phyloP scores from a whole-genome alignment of 495 filamentous ascomycete species.

The Hypoxylon rickii region DNA sequence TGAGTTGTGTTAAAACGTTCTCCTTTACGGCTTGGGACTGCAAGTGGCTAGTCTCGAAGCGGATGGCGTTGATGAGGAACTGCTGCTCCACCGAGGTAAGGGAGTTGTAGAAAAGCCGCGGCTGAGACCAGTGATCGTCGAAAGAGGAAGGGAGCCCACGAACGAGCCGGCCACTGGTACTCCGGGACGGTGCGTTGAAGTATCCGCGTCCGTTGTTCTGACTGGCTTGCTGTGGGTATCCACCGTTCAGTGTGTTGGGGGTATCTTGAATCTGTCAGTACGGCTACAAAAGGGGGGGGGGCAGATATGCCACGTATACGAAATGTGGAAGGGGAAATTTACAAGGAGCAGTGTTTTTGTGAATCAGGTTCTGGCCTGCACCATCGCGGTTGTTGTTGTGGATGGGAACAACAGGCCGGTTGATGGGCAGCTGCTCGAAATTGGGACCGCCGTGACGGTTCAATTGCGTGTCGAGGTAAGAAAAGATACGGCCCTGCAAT shows the following conservation, averaged over 20 bases:
- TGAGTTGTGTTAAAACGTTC: slow-evolving; percentile 72
- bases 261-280: slow-evolving; percentile 47
- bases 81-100: slow-evolving; percentile 72
- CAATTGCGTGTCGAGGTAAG: slow-evolving; percentile 75
- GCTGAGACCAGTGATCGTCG: slow-evolving; percentile 75
- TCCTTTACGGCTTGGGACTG: slow-evolving; percentile 58
- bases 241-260: slow-evolving; percentile 69
- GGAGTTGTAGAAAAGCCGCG: slow-evolving; percentile 78
- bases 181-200: slow-evolving; percentile 69
- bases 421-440: slow-evolving; percentile 78
- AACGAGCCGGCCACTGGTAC: slow-evolving; percentile 56
- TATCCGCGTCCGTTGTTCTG: slow-evolving; percentile 71
- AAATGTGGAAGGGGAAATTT: slow-evolving; percentile 8
- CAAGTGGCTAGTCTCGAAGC: slow-evolving; percentile 71
- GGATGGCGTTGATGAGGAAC: slow-evolving; percentile 76
- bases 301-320: background rate
- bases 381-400: slow-evolving; percentile 80
- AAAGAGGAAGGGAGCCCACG: slow-evolving; percentile 68
- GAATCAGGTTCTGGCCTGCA: slow-evolving; percentile 58
- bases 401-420: slow-evolving; percentile 63
- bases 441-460: slow-evolving; percentile 75
- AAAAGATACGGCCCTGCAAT: slow-evolving; percentile 74
- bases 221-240: slow-evolving; percentile 70
- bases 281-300: no score
- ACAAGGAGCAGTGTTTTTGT: slow-evolving; percentile 55